Evolutionary conservation across 2,329 filamentous ascomycete genomes (phyloP).

Genomic region (Mycosphaerella sp.): DNA sequence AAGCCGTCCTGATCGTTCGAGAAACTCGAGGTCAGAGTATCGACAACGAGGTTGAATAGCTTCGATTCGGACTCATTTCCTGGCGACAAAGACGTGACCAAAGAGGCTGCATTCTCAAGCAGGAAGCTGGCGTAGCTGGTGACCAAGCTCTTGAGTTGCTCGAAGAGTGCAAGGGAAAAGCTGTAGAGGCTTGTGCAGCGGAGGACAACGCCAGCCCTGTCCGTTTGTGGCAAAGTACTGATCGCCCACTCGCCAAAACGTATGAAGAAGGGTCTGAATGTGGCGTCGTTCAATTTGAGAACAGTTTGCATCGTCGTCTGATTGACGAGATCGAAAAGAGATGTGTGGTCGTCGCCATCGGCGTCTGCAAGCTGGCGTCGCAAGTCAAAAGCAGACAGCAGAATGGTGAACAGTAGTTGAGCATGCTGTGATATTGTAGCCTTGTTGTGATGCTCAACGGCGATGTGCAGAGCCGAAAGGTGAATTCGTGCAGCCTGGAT

Average conservation of each 20-base stretch:
- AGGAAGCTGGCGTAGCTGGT: conserved; percentile 86
- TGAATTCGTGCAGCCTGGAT: conserved; percentile 18
- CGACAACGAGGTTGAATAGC: conserved; percentile 64
- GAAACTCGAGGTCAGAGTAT: conserved; percentile 68
- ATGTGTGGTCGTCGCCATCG: conserved; percentile 51
- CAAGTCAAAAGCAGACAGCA: conserved; percentile 57
- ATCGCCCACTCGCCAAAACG: conserved; percentile 77
- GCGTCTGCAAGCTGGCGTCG: conserved; percentile 47
- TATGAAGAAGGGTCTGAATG: conserved; percentile 86
- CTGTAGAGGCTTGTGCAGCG: conserved; percentile 72
- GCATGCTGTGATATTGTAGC: conserved; percentile 69
- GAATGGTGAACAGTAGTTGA: conserved; percentile 56
- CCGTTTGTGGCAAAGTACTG: conserved; percentile 55
- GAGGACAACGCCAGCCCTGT: conserved; percentile 51
- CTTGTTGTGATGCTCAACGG: conserved; percentile 74
- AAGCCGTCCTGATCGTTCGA: conserved; percentile 88
- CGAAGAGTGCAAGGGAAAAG: conserved; percentile 74
- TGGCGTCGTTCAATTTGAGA: conserved; percentile 90
- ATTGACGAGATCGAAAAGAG: conserved; percentile 50
- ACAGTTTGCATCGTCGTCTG: conserved; percentile 79
- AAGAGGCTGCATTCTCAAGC: conserved; percentile 63
- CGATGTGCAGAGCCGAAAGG: conserved; percentile 53
- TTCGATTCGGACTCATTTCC: conserved; percentile 46
- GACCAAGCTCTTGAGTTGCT: conserved; percentile 84
- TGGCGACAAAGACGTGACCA: conserved; percentile 45